phyloP scores from a whole-genome alignment of 306 rosid species.

The Astragalus glycyphyllos region DNA sequence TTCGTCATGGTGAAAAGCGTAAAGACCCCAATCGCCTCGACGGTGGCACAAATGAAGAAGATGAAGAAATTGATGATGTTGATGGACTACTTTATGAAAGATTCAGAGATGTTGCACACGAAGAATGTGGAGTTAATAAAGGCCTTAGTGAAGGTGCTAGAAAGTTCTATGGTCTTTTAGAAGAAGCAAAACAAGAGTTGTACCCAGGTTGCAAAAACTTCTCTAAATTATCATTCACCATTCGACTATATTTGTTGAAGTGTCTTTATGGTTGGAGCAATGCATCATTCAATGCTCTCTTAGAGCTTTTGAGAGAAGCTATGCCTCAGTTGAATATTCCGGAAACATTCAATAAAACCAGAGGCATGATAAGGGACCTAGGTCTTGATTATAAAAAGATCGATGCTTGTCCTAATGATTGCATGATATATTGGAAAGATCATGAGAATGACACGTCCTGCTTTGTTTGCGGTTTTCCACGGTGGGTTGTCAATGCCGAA shows the following conservation, averaged over 20 bases:
- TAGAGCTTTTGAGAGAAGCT: background rate
- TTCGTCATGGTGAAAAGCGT: background rate
- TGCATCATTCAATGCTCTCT: background rate
- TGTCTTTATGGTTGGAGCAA: background rate
- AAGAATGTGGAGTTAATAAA: background rate
- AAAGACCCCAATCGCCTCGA: background rate
- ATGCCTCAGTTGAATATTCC: background rate
- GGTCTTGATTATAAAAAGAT: too few species aligned
- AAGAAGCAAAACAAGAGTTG: background rate
- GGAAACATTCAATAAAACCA: background rate
- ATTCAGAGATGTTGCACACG: background rate
- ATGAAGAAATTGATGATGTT: background rate
- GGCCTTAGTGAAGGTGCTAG: background rate
- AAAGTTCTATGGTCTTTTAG: background rate
- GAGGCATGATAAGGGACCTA: background rate
- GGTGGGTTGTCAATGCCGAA: background rate
- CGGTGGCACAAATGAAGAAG: background rate
- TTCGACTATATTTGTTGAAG: background rate
- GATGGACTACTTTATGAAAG: background rate
- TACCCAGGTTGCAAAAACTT: background rate
- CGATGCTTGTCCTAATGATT: too few species aligned
- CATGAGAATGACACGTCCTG: background rate
- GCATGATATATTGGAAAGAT: too few species aligned
- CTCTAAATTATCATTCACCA: background rate
- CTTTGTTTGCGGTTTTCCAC: background rate